phyloP scores from a whole-genome alignment of 2,329 filamentous ascomycete genomes.

The Botrytis aclada region DNA sequence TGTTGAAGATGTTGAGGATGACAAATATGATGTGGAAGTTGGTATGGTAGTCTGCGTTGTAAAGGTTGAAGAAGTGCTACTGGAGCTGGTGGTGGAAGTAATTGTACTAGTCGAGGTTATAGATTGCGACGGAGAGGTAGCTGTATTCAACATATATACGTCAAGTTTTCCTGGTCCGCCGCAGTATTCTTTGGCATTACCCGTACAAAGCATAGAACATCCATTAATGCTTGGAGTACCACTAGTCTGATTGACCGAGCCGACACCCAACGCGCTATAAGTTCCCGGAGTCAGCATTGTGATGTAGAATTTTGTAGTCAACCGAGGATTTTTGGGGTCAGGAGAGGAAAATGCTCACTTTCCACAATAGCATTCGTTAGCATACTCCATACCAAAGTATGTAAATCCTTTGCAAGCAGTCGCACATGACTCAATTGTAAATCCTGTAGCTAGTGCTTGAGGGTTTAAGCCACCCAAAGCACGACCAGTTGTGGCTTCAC shows the following conservation, averaged over 20 bases:
- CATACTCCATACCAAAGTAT: slow-evolving; percentile 36
- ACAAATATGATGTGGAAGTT: not conserved
- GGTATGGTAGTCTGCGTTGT: not conserved
- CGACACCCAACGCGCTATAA: slow-evolving; percentile 16
- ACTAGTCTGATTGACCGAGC: slow-evolving; percentile 16
- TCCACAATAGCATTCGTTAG: slow-evolving; percentile 38
- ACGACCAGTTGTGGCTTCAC: slow-evolving; percentile 30
- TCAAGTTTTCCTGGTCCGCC: slow-evolving; percentile 33
- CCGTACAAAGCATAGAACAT: slow-evolving; percentile 23
- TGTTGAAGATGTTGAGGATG: not conserved
- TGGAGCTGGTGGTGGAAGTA: not conserved
- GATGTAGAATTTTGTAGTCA: not conserved
- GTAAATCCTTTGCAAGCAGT: slow-evolving; percentile 26
- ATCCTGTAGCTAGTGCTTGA: slow-evolving; percentile 20
- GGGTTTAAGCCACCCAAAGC: slow-evolving; percentile 27
- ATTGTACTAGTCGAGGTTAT: slow-evolving; percentile 1
- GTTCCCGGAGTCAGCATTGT: not conserved
- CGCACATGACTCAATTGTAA: slow-evolving; percentile 31
- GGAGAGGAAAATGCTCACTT: slow-evolving; percentile 22
- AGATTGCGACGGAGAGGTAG: not conserved
- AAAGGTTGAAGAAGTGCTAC: not conserved
- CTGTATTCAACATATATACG: slow-evolving; percentile 23
- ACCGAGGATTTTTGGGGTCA: too few species aligned
- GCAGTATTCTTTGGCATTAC: slow-evolving; percentile 34
- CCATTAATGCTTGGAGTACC: slow-evolving; percentile 21